phyloP scores from a whole-genome alignment of 768 basidiomycete genomes.

The Chalciporus chontae region DNA sequence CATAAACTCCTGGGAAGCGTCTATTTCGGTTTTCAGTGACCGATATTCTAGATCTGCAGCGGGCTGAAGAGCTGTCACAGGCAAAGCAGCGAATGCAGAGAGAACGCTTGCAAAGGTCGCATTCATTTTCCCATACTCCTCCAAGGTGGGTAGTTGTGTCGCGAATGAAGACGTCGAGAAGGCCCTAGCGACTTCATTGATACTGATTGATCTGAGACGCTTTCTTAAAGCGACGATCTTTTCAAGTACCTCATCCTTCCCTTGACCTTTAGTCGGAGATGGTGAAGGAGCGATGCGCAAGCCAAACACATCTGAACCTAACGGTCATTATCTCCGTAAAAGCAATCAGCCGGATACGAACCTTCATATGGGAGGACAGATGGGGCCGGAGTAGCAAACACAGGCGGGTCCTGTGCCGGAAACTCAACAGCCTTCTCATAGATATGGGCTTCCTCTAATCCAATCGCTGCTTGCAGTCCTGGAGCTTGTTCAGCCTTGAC shows the following conservation, averaged over 20 bases:
- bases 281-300: constrained; percentile 36
- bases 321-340: constrained; percentile 3
- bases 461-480: constrained; percentile 1
- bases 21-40: constrained; percentile 59
- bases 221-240: constrained; percentile 54
- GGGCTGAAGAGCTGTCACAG: constrained; percentile 37
- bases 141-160: constrained; percentile 49
- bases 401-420: neutral
- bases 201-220: constrained; percentile 56
- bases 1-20: constrained; percentile 46
- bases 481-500: neutral
- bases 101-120: constrained; percentile 43
- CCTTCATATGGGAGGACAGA: constrained; percentile 21
- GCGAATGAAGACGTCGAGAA: constrained; percentile 29
- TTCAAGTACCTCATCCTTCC: constrained; percentile 44
- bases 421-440: neutral
- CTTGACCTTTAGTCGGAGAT: constrained; percentile 33
- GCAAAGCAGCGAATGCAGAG: constrained; percentile 45
- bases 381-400: neutral
- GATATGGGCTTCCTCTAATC: neutral
- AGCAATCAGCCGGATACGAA: constrained; percentile 9
- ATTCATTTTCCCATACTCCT: constrained; percentile 46
- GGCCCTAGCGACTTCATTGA: constrained; percentile 53
- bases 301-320: constrained; percentile 56
- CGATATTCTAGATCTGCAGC: constrained; percentile 55